Evolutionary conservation across 2,329 filamentous ascomycete genomes (phyloP).

Genomic region (Diaporthe humulicola): DNA sequence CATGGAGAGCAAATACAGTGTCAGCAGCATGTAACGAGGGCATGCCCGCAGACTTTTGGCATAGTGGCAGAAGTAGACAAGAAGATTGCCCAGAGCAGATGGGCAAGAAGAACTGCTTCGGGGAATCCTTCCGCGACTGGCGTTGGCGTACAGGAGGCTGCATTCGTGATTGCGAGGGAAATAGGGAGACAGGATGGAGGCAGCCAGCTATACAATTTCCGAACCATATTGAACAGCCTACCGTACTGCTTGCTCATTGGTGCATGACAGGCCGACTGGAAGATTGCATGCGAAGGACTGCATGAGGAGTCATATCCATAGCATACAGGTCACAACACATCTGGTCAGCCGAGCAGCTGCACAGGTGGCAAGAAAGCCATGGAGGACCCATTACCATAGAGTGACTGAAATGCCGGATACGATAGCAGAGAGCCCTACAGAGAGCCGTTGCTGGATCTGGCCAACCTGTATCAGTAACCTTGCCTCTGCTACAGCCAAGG

Average conservation of each 20-base stretch:
- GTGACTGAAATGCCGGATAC: background rate
- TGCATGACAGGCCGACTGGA: background rate
- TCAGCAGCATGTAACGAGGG: background rate
- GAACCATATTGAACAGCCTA: slow-evolving; percentile 21
- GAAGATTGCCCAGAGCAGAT: slow-evolving; percentile 5
- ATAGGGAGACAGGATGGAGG: background rate
- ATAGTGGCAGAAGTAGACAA: slow-evolving; percentile 7
- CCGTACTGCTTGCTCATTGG: background rate
- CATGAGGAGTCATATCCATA: background rate
- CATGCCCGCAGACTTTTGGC: background rate
- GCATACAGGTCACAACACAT: background rate
- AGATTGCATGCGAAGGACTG: background rate
- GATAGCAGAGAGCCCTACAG: background rate
- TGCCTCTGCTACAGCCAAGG: background rate
- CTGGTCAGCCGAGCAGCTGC: background rate
- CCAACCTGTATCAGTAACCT: background rate
- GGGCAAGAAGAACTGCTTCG: background rate
- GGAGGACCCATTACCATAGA: background rate
- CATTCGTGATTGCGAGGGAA: slow-evolving; percentile 32
- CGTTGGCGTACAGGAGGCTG: slow-evolving; percentile 38
- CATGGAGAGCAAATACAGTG: background rate
- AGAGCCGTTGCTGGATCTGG: background rate
- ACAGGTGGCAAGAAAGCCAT: too few species aligned
- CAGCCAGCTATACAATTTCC: slow-evolving; percentile 34
- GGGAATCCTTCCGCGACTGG: slow-evolving; percentile 32